phyloP scores from a whole-genome alignment of 2,329 filamentous ascomycete genomes.

The Furcasterigmium sp. region DNA sequence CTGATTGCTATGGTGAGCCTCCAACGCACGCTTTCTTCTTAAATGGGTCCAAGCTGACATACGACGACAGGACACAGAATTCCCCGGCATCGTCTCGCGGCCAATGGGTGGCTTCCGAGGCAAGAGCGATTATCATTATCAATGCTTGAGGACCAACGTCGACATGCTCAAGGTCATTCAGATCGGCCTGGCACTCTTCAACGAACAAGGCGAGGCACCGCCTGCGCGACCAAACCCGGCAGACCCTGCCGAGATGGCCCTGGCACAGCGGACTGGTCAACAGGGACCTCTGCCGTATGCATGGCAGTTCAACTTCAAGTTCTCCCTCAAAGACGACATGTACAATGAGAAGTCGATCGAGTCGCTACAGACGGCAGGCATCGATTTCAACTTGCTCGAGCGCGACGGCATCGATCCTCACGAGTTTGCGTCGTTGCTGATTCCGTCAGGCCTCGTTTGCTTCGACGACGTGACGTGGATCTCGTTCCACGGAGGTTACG shows the following conservation, averaged over 20 bases:
- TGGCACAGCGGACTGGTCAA: constrained; percentile 31
- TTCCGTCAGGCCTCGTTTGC: constrained; percentile 86
- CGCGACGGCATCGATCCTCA: constrained; percentile 86
- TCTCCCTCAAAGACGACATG: constrained; percentile 93
- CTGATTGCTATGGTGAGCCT: constrained; percentile 91
- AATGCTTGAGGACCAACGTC: constrained; percentile 94
- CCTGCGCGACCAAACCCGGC: constrained; percentile 57
- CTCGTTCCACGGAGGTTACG: constrained; percentile 95
- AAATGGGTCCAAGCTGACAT: constrained; percentile 4
- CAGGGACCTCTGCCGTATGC: constrained; percentile 69
- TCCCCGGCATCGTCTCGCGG: constrained; percentile 92
- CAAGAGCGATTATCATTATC: constrained; percentile 98
- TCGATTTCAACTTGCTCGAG: constrained; percentile 80
- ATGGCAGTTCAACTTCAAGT: constrained; percentile 99
- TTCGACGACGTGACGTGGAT: constrained; percentile 91
- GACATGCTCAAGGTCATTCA: constrained; percentile 97
- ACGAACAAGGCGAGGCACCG: constrained; percentile 80
- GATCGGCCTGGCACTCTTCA: constrained; percentile 90
- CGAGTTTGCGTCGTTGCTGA: constrained; percentile 83
- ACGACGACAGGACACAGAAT: constrained; percentile 77
- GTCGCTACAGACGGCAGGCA: constrained; percentile 84
- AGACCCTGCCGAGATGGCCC: constrained; percentile 32
- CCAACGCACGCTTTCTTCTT: background rate
- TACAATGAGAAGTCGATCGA: constrained; percentile 94
- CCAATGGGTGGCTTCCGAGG: constrained; percentile 92